Evolutionary conservation across 2,329 filamentous ascomycete species (phyloP), one percentile per base, ranked within the genome.

Genomic region (Aureobasidium sp.): DNA sequence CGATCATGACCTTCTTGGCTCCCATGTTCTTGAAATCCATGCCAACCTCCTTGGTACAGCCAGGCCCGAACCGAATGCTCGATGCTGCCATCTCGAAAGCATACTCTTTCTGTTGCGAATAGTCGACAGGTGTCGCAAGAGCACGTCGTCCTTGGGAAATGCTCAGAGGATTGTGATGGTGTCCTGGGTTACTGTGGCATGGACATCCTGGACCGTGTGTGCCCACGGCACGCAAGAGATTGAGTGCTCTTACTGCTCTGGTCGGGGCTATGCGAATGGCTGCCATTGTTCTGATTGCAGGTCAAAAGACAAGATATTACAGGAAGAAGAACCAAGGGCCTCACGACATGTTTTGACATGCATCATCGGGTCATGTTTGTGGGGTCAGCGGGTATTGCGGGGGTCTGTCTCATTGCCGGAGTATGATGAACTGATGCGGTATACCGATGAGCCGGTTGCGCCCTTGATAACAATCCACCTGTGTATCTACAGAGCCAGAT

Each of bases 11-110:
- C 46, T 85, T 86, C 77, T 90, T 88, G 7, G 88, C 86, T 15
- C 89, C 88, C 79, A 99, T 81, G 71, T 99, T 97, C 75, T 85
- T 87, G 67, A 97, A 86, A 74, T 99, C 94, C 94, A 97, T 97
- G 65, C 94, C 94, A 21, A 99, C 91, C 74, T 99, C 94, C 74
- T 90, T 90, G 25, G 94, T 99, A 60, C 88, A 89, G 6, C 94
- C 94, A 0, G 90, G 90, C 0, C 94, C 94, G 68, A 97, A 99
- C 13, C 94, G 85, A 69, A 99, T 96, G 29, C 88, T 90, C 1
- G 90, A 95, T 1, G 94, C 91, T 0, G 94, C 94, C 93, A 99
- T 95, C 74, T 99, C 94, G 71, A 99, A 99, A 15, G 94, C 94
- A 76, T 99, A 99, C 73, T 99, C 94, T 73, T 95, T 96, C 69